Percentiles rank a stretch among this genome's conserved stretches.
Conservation (phyloP, 371 early-diverging fungal species). For the Zancudomyces culisetae region DNA sequence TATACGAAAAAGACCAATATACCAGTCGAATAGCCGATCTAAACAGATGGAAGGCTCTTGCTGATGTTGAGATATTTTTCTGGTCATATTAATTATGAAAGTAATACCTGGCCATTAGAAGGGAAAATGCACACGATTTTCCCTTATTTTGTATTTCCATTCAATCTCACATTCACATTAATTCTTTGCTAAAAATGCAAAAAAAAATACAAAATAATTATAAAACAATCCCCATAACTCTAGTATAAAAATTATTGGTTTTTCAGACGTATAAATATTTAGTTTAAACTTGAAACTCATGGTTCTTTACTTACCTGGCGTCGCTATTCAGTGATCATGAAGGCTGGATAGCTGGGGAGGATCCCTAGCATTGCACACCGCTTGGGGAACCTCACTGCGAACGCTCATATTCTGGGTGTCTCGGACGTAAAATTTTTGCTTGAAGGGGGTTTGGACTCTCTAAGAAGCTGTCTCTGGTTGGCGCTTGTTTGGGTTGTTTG, state of each 20-base stretch:
- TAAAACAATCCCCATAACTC: neutral
- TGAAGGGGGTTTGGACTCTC: too few relatives aligned
- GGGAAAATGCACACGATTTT: neutral
- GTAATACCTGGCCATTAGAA: neutral
- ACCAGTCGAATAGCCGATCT: too few relatives aligned
- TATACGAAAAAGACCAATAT: too few relatives aligned
- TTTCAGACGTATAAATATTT: neutral
- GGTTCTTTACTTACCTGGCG: constrained; percentile 1
- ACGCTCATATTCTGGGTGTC: constrained; percentile 1
- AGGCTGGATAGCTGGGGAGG: neutral
- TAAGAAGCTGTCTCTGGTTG: too few relatives aligned
- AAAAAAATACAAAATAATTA: neutral
- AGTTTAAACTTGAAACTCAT: neutral
- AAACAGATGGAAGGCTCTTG: too few relatives aligned
- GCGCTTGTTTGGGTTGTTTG: too few relatives aligned
- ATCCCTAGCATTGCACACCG: constrained; percentile 2
- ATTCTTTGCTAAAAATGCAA: too few relatives aligned
- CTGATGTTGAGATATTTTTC: neutral
- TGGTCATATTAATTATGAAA: neutral
- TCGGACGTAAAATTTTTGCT: constrained; percentile 1
- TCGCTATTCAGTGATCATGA: neutral
- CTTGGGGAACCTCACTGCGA: neutral
- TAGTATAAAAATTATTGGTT: neutral
- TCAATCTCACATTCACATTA: too few relatives aligned
- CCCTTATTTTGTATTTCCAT: too few relatives aligned